A percentile compares a stretch with the other conserved stretches of the same genome.
phyloP scores from a whole-genome alignment of 176 grass and related monocot genomes.

The Zoysia japonica region DNA sequence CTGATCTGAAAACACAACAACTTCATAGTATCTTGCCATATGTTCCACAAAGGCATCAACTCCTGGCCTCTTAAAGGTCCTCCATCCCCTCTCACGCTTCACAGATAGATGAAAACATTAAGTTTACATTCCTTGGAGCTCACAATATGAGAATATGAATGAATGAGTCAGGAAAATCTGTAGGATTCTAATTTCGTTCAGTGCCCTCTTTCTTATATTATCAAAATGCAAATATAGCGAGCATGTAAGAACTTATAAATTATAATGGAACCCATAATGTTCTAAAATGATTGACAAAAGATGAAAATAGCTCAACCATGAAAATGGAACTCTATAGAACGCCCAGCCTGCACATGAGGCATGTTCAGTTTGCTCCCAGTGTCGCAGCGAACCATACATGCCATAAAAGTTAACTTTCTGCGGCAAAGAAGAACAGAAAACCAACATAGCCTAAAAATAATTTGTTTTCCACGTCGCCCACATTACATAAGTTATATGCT shows the following conservation, averaged over 20 bases:
- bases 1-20: conserved; percentile 96
- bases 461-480: neutral
- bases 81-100: conserved; percentile 95
- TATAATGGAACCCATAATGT: conserved; percentile 2
- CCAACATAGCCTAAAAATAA: neutral
- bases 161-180: conserved; percentile 12
- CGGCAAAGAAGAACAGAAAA: neutral
- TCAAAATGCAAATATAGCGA: neutral
- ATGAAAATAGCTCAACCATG: too few relatives aligned
- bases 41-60: conserved; percentile 91
- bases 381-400: neutral
- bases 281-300: neutral
- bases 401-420: neutral
- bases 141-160: conserved; percentile 2
- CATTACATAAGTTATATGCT: conserved; percentile 14
- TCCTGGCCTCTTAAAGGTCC: conserved; percentile 93
- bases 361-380: neutral
- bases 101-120: conserved; percentile 25
- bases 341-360: neutral
- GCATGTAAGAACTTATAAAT: neutral
- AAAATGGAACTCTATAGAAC: too few relatives aligned
- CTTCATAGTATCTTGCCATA: conserved; percentile 71
- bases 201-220: neutral
- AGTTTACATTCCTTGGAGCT: conserved; percentile 20
- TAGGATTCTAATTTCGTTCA: conserved; percentile 6